Conservation (phyloP, 1,284 basidiomycete species). For the Agroathelia rolfsii region DNA sequence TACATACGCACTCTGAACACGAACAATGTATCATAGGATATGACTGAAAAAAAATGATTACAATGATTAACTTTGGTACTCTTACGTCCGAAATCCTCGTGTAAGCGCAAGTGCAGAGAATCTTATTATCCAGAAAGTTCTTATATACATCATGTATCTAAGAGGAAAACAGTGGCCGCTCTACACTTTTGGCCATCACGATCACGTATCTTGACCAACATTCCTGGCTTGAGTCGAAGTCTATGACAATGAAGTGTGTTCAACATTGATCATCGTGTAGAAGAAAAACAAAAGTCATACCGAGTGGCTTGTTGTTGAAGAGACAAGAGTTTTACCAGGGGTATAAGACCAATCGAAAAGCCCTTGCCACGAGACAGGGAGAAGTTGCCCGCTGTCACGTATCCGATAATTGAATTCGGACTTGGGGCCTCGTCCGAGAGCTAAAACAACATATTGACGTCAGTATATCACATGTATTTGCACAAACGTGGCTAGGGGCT, state of each 20-base stretch:
- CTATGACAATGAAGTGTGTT: slow-evolving; percentile 8
- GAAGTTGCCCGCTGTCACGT: slow-evolving; percentile 71
- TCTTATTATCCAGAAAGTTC: too few species aligned
- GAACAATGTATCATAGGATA: too few species aligned
- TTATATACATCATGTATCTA: too few species aligned
- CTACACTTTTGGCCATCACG: slow-evolving; percentile 34
- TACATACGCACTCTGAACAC: too few species aligned
- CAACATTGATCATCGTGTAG: not conserved
- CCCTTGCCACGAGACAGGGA: slow-evolving; percentile 70
- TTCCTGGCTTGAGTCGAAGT: slow-evolving; percentile 10
- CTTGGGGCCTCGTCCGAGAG: slow-evolving; percentile 32
- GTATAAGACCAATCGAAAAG: slow-evolving; percentile 62
- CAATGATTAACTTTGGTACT: too few species aligned
- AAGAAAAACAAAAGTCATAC: slow-evolving; percentile 22
- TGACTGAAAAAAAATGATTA: too few species aligned
- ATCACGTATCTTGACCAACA: slow-evolving; percentile 40
- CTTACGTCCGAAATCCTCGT: too few species aligned
- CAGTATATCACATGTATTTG: too few species aligned
- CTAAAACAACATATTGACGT: too few species aligned
- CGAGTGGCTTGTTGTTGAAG: slow-evolving; percentile 40
- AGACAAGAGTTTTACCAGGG: slow-evolving; percentile 44
- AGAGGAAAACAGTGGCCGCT: too few species aligned
- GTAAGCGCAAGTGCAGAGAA: too few species aligned
- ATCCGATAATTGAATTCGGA: slow-evolving; percentile 53
- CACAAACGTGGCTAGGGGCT: slow-evolving; percentile 6